A percentile compares a stretch with the other conserved stretches of the same genome.
phyloP scores from a whole-genome alignment of 176 grass and related monocot genomes.

The Oropetium thomaeum region DNA sequence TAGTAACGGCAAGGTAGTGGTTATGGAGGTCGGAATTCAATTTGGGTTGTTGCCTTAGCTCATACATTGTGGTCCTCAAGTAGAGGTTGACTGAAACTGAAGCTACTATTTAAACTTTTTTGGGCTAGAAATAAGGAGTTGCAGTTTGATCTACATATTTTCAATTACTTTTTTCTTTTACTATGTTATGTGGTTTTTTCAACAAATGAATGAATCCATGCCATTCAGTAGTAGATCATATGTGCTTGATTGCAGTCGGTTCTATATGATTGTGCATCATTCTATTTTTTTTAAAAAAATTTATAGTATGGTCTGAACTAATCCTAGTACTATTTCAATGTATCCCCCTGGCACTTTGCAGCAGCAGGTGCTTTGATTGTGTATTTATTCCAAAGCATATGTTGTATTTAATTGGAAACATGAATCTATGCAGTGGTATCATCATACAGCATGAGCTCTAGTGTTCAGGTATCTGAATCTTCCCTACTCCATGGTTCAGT shows the following conservation, averaged over 20 bases:
- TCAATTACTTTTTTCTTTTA: neutral
- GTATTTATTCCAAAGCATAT: neutral
- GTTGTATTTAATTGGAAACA: neutral
- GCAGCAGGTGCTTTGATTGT: neutral
- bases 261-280: neutral
- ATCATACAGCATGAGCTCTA: neutral
- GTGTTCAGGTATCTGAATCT: neutral
- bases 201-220: constrained; percentile 1
- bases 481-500: neutral
- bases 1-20: constrained; percentile 24
- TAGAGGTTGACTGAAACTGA: constrained; percentile 26
- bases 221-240: neutral
- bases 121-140: constrained; percentile 42
- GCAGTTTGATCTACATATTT: constrained; percentile 29
- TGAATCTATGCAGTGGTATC: neutral
- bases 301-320: neutral
- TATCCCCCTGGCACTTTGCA: neutral
- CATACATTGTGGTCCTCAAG: constrained; percentile 22
- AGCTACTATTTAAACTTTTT: constrained; percentile 19
- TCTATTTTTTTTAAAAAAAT: neutral
- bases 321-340: neutral
- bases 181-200: neutral
- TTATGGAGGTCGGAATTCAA: neutral
- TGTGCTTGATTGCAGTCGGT: neutral
- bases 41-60: constrained; percentile 8